phyloP scores from a whole-genome alignment of 176 grass and related monocot species.

The Ensete ventricosum region DNA sequence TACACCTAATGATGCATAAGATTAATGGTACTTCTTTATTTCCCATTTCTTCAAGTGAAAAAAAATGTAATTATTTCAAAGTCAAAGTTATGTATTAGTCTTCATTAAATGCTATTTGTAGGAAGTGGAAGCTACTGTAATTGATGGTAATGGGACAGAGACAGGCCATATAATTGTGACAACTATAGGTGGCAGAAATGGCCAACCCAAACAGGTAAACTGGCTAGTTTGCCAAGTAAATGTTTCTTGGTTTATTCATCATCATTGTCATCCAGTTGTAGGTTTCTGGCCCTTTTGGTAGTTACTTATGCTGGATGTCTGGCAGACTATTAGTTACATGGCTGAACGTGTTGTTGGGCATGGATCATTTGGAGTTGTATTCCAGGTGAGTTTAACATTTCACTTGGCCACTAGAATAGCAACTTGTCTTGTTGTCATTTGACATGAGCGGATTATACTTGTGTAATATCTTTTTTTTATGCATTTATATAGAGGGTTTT shows the following conservation, averaged over 20 bases:
- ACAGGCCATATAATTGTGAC: slow-evolving; percentile 75
- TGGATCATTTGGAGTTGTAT: slow-evolving; percentile 18
- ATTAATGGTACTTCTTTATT: neutral
- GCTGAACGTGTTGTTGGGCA: slow-evolving; percentile 15
- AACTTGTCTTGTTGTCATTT: too few species aligned
- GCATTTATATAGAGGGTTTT: neutral
- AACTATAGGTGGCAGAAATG: slow-evolving; percentile 60
- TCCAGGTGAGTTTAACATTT: slow-evolving; percentile 4
- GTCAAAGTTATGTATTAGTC: neutral
- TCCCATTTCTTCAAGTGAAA: slow-evolving; percentile 1
- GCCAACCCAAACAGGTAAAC: slow-evolving; percentile 64
- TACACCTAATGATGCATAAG: neutral
- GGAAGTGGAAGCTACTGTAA: slow-evolving; percentile 56
- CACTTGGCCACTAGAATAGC: neutral
- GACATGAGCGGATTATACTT: neutral
- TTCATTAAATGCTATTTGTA: slow-evolving; percentile 9
- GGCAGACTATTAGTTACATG: slow-evolving; percentile 18
- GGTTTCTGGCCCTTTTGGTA: neutral
- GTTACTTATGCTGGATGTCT: neutral
- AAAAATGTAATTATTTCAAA: neutral
- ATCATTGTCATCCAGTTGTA: neutral
- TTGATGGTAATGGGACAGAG: slow-evolving; percentile 68
- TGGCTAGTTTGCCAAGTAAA: neutral
- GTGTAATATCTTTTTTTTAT: neutral
- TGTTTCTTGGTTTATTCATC: neutral